These are phyloP conservation scores for Harringtonia lauricola DNA, from an alignment of 2,329 filamentous ascomycete genomes.

Conservation along the genomic window DNA sequence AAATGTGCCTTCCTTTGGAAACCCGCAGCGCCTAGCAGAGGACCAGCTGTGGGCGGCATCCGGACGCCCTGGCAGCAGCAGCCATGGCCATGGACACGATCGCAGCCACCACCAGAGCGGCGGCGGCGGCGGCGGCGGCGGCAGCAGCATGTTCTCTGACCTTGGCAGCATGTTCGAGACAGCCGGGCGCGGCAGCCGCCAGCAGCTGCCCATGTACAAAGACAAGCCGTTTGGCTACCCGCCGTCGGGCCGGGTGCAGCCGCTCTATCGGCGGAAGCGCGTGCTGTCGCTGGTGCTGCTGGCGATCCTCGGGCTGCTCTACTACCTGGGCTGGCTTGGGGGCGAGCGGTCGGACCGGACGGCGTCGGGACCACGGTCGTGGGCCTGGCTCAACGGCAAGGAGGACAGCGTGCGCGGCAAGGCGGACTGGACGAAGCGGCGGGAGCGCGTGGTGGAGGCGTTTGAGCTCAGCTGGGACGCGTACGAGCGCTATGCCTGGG, in stretches of 20 bases:
- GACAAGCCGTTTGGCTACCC: slow-evolving; percentile 84
- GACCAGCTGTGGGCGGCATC: slow-evolving; percentile 54
- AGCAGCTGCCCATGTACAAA: slow-evolving; percentile 87
- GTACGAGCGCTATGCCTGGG: slow-evolving; percentile 91
- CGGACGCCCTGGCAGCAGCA: slow-evolving; percentile 9
- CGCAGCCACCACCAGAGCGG: too few relatives aligned
- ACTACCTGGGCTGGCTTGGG: slow-evolving; percentile 55
- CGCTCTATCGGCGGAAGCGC: slow-evolving; percentile 55
- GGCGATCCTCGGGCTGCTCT: slow-evolving; percentile 49
- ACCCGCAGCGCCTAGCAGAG: slow-evolving; percentile 53
- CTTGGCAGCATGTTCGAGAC: slow-evolving; percentile 55
- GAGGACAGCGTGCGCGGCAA: slow-evolving; percentile 30
- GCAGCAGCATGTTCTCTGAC: slow-evolving; percentile 44
- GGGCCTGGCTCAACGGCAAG: slow-evolving; percentile 41
- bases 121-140: slow-evolving; percentile 9
- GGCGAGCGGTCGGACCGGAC: too few relatives aligned
- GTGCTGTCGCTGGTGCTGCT: slow-evolving; percentile 40
- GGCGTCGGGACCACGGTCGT: slow-evolving; percentile 26
- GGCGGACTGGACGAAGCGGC: slow-evolving; percentile 66
- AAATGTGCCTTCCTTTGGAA: slow-evolving; percentile 58
- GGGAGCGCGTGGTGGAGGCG: slow-evolving; percentile 75
- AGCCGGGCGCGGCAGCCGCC: slow-evolving; percentile 18
- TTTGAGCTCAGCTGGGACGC: slow-evolving; percentile 89
- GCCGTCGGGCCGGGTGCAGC: slow-evolving; percentile 44
- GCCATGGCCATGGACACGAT: too few relatives aligned